Evolutionary conservation across 1,284 basidiomycete species (phyloP), one percentile per base, ranked within the genome.

Genomic region (Spongispora temasekensis): DNA sequence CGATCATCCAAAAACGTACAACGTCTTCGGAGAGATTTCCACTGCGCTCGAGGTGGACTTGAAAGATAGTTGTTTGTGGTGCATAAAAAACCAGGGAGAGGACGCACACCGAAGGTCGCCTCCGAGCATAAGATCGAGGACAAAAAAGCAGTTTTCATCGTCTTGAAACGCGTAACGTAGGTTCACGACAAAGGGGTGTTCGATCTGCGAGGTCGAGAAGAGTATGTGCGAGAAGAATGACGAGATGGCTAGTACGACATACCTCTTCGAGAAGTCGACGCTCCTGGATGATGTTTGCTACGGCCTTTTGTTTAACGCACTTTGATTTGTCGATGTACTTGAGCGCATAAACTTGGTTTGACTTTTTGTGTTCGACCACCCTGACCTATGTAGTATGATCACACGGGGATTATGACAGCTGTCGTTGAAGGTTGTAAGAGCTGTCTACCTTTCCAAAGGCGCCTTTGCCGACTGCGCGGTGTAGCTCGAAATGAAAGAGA

Each of bases 121-220:
- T 27, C 96, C 96, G 2, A 98, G 80, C 96, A 98, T 98, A 53
- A 98, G 83, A 75, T 98, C 96, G 59, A 98, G 80, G 10, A 98
- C 95, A 78, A 98, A 98, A 83, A 98, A 98, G 71, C 96, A 95
- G 74, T 97, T 98, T 71, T 95, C 92, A 71, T 98, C 96, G 71
- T 98, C 96, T 76, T 98, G 96, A 75, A 98, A 98, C 3, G 96
- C 96, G 74, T 97, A 98, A 48, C 95, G 90, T 69, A 98, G 73
- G 75, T 98, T 98, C 67, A 96, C 95, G 51, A 97, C 83, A 72
- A 97, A 98, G 19, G 94, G 89, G 68, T 96, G 94, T 76, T 98
- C 94, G 71, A 98, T 92, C 93, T 97, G 64, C 35, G 30, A 55
- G 35, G 63, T 28, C 35, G 46, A 30, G 56, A 60, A 66, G 64